A percentile compares a stretch with the other conserved stretches of the same genome.
Conservation (phyloP, 1,284 basidiomycete genomes). For the Leccinum cinnamomeum region DNA sequence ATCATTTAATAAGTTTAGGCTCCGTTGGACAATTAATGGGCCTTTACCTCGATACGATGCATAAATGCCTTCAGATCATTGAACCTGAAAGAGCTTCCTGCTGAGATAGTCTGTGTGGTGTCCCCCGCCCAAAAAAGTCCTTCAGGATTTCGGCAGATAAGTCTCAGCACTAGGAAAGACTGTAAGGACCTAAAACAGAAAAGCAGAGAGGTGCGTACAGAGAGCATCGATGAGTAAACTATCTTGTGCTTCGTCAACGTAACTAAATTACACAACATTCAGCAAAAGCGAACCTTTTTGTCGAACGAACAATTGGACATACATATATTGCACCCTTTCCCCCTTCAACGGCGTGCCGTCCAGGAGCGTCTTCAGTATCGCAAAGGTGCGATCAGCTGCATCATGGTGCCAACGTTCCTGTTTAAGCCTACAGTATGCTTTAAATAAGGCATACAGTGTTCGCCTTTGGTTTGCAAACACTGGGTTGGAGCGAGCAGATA, state of each 20-base stretch:
- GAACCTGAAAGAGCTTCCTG: constrained; percentile 71
- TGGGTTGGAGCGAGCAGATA: constrained; percentile 53
- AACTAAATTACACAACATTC: constrained; percentile 39
- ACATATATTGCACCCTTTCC: constrained; percentile 58
- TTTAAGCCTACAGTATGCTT: constrained; percentile 52
- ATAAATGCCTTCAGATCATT: constrained; percentile 69
- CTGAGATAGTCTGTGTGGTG: constrained; percentile 74
- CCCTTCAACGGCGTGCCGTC: constrained; percentile 37
- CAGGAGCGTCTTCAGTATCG: constrained; percentile 44
- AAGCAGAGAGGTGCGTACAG: not conserved
- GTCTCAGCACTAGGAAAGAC: constrained; percentile 52
- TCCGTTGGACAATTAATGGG: not conserved
- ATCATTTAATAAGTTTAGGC: not conserved
- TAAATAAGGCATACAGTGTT: constrained; percentile 56
- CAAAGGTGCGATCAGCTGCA: constrained; percentile 64
- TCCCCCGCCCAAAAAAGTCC: constrained; percentile 80
- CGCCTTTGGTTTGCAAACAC: constrained; percentile 53
- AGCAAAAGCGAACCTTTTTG: not conserved
- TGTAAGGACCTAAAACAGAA: not conserved
- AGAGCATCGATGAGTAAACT: constrained; percentile 11
- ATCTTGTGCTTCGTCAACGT: constrained; percentile 74
- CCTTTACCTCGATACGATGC: constrained; percentile 53
- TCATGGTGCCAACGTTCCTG: constrained; percentile 50
- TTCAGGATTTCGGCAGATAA: constrained; percentile 59
- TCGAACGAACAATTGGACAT: constrained; percentile 21